Percentiles rank a stretch among this genome's conserved stretches.
These are phyloP conservation scores for Lolium perenne DNA, from an alignment of 176 grass and related monocot genomes.

Conservation along the genomic window DNA sequence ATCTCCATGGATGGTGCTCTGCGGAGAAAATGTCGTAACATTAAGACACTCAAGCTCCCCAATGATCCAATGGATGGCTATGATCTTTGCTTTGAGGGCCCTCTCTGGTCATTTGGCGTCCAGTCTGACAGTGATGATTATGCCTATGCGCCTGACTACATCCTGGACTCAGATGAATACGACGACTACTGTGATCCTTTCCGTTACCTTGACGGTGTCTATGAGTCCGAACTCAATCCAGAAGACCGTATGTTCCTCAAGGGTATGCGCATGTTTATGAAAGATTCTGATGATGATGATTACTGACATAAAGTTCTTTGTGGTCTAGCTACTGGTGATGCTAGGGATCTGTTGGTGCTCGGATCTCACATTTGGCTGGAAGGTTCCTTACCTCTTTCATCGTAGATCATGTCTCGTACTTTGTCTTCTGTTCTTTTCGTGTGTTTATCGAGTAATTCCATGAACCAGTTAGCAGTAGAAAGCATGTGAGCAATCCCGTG, in stretches of 20 bases:
- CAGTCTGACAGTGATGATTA: not conserved
- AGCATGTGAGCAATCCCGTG: not conserved
- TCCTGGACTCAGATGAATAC: constrained; percentile 3
- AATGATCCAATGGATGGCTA: not conserved
- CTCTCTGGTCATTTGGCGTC: not conserved
- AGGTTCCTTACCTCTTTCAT: not conserved
- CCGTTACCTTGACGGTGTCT: constrained; percentile 11
- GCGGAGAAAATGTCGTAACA: not conserved
- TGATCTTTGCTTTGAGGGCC: not conserved
- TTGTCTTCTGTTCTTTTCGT: not conserved
- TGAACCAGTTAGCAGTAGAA: not conserved
- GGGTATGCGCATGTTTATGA: constrained; percentile 16
- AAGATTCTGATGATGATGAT: not conserved
- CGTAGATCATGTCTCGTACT: not conserved
- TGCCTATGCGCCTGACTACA: constrained; percentile 12
- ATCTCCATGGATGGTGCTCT: not conserved
- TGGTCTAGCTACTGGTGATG: not conserved
- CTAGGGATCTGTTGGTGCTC: not conserved
- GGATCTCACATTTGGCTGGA: not conserved
- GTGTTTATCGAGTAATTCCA: not conserved
- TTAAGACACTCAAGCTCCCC: constrained; percentile 16
- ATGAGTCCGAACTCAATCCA: not conserved
- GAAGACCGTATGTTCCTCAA: constrained; percentile 14
- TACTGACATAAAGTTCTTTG: not conserved
- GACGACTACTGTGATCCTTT: constrained; percentile 21